phyloP scores from a whole-genome alignment of 2,329 filamentous ascomycete species.

The Neoscytalidium dimidiatum region DNA sequence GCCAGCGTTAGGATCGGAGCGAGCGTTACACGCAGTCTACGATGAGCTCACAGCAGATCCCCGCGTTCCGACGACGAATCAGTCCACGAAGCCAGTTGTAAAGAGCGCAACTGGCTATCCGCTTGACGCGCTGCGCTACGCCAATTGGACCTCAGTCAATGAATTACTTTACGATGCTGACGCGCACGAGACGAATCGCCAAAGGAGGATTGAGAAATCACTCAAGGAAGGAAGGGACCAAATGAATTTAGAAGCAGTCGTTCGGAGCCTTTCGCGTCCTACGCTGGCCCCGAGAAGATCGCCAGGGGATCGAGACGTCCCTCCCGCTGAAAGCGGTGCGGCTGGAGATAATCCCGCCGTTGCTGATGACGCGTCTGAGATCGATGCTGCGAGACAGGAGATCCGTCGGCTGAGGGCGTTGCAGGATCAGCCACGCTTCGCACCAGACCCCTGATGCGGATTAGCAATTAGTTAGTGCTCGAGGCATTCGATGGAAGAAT shows the following conservation, averaged over 20 bases:
- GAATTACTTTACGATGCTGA: conserved; percentile 46
- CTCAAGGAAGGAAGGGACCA: not conserved
- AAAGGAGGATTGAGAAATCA: not conserved
- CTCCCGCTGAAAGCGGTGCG: not conserved
- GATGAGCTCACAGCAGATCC: conserved; percentile 47
- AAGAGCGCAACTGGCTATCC: conserved; percentile 43
- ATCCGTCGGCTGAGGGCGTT: conserved; percentile 4
- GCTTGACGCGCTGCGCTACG: conserved; percentile 49
- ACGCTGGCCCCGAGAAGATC: not conserved
- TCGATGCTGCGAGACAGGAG: conserved; percentile 4
- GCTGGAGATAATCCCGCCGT: not conserved
- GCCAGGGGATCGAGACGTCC: not conserved
- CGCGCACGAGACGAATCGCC: not conserved
- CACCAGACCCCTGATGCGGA: not conserved
- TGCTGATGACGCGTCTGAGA: not conserved
- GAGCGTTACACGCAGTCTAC: conserved; percentile 42
- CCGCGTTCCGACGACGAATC: conserved; percentile 22
- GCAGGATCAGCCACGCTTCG: conserved; percentile 7
- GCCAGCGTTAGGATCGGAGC: conserved; percentile 26
- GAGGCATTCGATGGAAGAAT: not conserved
- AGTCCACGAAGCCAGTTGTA: conserved; percentile 19
- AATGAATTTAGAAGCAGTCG: not conserved
- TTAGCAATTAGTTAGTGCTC: not conserved
- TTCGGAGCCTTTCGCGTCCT: not conserved
- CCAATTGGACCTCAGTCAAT: conserved; percentile 52